Evolutionary conservation across 805 yeast genomes (phyloP).

Genomic region (Starmera dryadoides): DNA sequence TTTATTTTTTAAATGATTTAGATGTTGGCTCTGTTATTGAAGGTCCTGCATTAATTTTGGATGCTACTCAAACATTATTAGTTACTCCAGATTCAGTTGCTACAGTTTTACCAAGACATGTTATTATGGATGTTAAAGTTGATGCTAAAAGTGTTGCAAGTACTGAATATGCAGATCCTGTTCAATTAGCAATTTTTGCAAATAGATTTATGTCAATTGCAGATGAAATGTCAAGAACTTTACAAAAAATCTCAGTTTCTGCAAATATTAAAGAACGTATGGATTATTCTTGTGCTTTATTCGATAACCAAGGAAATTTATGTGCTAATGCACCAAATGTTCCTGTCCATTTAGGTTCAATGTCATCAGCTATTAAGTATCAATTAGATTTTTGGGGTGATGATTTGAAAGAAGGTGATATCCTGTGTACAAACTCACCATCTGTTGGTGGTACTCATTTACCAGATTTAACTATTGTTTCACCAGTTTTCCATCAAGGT

Average conservation of each 20-base stretch:
- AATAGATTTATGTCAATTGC: conserved; percentile 46
- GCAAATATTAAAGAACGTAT: conserved; percentile 41
- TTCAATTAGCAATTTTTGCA: conserved; percentile 35
- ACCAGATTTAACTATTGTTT: conserved; percentile 47
- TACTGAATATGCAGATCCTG: conserved; percentile 40
- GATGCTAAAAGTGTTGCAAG: conserved; percentile 32
- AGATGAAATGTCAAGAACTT: conserved; percentile 40
- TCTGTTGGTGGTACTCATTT: conserved; percentile 39
- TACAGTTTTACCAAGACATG: conserved; percentile 28
- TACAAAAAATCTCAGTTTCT: conserved; percentile 37
- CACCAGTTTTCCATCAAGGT: conserved; percentile 45
- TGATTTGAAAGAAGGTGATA: conserved; percentile 34
- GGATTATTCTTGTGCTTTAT: conserved; percentile 43
- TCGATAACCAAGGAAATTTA: conserved; percentile 36
- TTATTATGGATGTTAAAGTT: conserved; percentile 21
- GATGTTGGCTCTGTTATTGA: conserved; percentile 21
- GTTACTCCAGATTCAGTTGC: conserved; percentile 31
- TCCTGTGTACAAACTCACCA: conserved; percentile 35
- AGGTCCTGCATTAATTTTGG: conserved; percentile 33
- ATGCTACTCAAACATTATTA: conserved; percentile 32
- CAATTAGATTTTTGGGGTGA: conserved; percentile 32
- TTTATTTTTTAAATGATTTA: conserved; percentile 23
- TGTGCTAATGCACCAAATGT: conserved; percentile 40
- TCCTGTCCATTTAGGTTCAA: conserved; percentile 40
- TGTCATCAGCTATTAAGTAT: conserved; percentile 34